Percentiles rank a stretch among this genome's conserved stretches.
Evolutionary conservation across 495 filamentous ascomycete species (phyloP).

Genomic region (Evernia prunastri): DNA sequence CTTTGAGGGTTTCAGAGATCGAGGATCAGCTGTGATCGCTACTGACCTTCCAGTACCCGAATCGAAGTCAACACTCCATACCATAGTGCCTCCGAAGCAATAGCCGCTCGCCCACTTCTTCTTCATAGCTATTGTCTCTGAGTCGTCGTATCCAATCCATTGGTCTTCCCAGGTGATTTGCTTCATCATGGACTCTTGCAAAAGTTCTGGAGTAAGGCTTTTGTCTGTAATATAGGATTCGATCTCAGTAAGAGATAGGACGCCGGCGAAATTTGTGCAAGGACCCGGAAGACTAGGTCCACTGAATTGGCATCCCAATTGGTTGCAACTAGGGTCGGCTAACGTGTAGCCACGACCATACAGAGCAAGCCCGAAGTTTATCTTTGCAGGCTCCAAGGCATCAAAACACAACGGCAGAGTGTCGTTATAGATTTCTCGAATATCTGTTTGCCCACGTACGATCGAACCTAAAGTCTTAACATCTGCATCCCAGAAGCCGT

Average conservation of each 20-base stretch:
- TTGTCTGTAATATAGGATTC: background rate
- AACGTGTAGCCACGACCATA: slow-evolving; percentile 45
- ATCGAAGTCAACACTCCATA: slow-evolving; percentile 36
- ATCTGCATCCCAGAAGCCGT: background rate
- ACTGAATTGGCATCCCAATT: slow-evolving; percentile 30
- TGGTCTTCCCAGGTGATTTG: slow-evolving; percentile 33
- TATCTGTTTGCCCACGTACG: slow-evolving; percentile 46
- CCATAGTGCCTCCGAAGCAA: slow-evolving; percentile 37
- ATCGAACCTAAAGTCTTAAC: slow-evolving; percentile 10
- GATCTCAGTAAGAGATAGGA: slow-evolving; percentile 32
- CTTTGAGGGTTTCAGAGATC: no score
- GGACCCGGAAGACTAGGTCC: slow-evolving; percentile 27
- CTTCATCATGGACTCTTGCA: slow-evolving; percentile 23
- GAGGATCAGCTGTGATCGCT: no score
- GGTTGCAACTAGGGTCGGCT: slow-evolving; percentile 27
- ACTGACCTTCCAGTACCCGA: no score
- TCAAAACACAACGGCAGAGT: slow-evolving; percentile 46
- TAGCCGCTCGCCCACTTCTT: slow-evolving; percentile 33
- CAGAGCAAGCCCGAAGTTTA: slow-evolving; percentile 46
- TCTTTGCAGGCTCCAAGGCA: slow-evolving; percentile 37
- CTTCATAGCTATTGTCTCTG: slow-evolving; percentile 34
- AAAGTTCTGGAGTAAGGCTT: no score
- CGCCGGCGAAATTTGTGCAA: slow-evolving; percentile 32
- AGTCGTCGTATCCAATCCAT: slow-evolving; percentile 39
- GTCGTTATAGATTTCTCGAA: slow-evolving; percentile 60